Base-by-base conservation (phyloP, 2,329 filamentous ascomycete genomes). In the Thelonectria blattea region DNA sequence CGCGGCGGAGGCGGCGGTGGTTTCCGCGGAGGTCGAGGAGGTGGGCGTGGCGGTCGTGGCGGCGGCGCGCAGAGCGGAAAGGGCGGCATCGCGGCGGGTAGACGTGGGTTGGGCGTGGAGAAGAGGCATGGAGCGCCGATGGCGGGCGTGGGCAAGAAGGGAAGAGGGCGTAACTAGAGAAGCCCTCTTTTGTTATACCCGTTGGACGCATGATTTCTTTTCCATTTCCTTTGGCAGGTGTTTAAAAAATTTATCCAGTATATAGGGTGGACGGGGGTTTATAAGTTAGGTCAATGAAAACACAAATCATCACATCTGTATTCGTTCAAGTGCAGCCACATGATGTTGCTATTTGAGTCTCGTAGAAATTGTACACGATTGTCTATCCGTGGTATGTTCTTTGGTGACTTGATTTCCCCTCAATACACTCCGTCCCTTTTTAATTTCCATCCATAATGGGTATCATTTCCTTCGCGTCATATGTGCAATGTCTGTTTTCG, bases 81-180 rank as follows among this genome's bases (percentile, higher is more conserved):
- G 63, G 82, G 81, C n/a, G 78, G 77, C 37, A 80, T 83, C 51
- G 63, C 77, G 5, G 76, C 76, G 47, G 80, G 81, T 5, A 74
- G 83, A 57, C 78, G 79, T 55, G 82, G 83, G 0, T 72, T 86
- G 46, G 84, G 83, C 14, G 78, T 79, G 53, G 80, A 82, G 42
- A 83, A 82, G 75, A 76, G 75, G 65, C 76, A 78, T 49, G 81
- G 80, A 5, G 67, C 76, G 39, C 73, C 75, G 1, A 73, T 72
- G 50, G 68, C 68, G 11, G 76, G 78, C 52, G 75, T 82, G n/a
- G 77, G 74, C 53, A 83, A 83, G 72, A 72, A 75, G 15, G 71
- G 67, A 63, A 71, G 72, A 65, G 73, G 74, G 56, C 68, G 72
- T 62, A 73, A 71, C 63, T 74, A 70, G 62, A 20, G 17, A 64